Evolutionary conservation across 108 stramenopile species (phyloP).

Genomic region (Halocafeteria seosinensis): DNA sequence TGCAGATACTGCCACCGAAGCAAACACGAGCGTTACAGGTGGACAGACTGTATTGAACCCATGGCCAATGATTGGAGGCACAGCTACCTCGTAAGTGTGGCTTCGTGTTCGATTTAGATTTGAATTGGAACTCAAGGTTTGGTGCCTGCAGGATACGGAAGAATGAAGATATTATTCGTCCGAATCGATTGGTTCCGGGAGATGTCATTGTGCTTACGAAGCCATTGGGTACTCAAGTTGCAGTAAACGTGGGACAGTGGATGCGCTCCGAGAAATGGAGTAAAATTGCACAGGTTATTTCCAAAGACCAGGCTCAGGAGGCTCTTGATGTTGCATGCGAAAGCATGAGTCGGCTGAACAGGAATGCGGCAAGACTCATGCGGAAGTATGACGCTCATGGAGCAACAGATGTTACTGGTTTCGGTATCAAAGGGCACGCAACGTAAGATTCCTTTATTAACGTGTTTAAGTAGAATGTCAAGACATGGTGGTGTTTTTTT

Average conservation of each 20-base stretch:
- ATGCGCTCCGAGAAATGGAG: slow-evolving; percentile 8
- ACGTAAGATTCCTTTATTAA: no score
- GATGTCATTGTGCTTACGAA: slow-evolving; percentile 62
- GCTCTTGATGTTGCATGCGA: slow-evolving; percentile 52
- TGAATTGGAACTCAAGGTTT: no score
- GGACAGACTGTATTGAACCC: slow-evolving; percentile 69
- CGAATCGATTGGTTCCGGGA: slow-evolving; percentile 49
- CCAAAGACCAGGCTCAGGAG: slow-evolving; percentile 19
- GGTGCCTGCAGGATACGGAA: no score
- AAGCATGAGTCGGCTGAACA: slow-evolving; percentile 55
- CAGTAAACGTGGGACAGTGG: slow-evolving; percentile 69
- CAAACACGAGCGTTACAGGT: slow-evolving; percentile 51
- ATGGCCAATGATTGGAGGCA: slow-evolving; percentile 67
- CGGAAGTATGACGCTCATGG: slow-evolving; percentile 46
- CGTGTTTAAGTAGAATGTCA: no score
- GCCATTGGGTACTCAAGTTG: slow-evolving; percentile 60
- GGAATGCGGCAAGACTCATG: slow-evolving; percentile 46
- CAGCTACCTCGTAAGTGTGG: slow-evolving; percentile 54
- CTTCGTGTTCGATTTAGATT: no score
- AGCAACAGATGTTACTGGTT: slow-evolving; percentile 63
- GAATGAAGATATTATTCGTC: slow-evolving; percentile 49
- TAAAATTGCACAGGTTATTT: slow-evolving; percentile 21
- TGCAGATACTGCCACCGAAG: slow-evolving; percentile 51
- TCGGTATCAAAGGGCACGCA: slow-evolving; percentile 60
- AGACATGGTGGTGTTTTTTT: no score